Evolutionary conservation across 768 basidiomycete genomes (phyloP).

Genomic region (Paxillus rubicundulus): DNA sequence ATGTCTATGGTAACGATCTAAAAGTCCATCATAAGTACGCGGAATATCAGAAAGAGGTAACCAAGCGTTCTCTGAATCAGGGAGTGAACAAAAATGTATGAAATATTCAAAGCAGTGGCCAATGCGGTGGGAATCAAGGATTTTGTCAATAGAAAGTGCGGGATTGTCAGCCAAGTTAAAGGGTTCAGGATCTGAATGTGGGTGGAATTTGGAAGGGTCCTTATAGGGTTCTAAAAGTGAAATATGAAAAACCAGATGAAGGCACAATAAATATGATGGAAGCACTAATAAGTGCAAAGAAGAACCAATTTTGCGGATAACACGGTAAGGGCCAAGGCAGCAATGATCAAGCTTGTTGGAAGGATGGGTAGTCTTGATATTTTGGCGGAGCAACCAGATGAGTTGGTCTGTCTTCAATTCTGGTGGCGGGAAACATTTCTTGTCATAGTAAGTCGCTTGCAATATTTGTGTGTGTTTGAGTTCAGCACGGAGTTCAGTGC

Average conservation of each 20-base stretch:
- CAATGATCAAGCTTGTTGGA: constrained; percentile 39
- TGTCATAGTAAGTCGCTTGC: constrained; percentile 30
- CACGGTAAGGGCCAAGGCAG: constrained; percentile 28
- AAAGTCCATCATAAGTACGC: background rate
- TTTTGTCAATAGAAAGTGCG: background rate
- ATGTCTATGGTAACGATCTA: too few relatives aligned
- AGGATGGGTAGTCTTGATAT: constrained; percentile 42
- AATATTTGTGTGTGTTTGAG: constrained; percentile 27
- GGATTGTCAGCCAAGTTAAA: background rate
- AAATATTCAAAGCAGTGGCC: constrained; percentile 6
- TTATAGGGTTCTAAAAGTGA: constrained; percentile 36
- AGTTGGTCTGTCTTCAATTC: constrained; percentile 31
- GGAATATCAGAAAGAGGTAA: constrained; percentile 6
- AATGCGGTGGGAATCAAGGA: constrained; percentile 4
- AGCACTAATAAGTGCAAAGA: constrained; percentile 29
- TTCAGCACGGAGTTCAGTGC: constrained; percentile 17
- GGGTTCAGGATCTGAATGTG: constrained; percentile 16
- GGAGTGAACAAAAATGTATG: background rate
- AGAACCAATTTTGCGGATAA: constrained; percentile 12
- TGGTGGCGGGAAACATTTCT: constrained; percentile 24
- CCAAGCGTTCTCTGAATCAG: constrained; percentile 5
- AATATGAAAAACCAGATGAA: constrained; percentile 41
- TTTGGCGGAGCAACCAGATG: constrained; percentile 38
- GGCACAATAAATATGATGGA: constrained; percentile 30
- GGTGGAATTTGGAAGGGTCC: constrained; percentile 34